These are phyloP conservation scores for Cordyceps militaris DNA, from an alignment of 2,329 filamentous ascomycete genomes.

Conservation along the genomic window DNA sequence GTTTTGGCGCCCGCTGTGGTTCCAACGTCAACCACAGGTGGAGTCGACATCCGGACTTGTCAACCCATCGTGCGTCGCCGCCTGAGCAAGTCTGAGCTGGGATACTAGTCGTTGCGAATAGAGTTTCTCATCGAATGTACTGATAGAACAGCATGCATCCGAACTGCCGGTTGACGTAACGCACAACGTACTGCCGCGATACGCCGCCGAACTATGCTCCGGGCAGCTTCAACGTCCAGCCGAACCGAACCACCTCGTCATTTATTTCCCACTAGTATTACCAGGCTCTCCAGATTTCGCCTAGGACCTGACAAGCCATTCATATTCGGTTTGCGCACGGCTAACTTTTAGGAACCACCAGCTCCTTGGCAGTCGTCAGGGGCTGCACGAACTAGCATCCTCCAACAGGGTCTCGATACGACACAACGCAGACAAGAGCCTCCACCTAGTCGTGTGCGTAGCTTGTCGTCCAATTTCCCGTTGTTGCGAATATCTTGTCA, in stretches of 20 bases:
- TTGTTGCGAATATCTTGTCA: constrained; percentile 2
- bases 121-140: neutral
- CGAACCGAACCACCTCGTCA: neutral
- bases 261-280: neutral
- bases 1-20: neutral
- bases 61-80: neutral
- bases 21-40: neutral
- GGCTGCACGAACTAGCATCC: constrained; percentile 3
- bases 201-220: neutral
- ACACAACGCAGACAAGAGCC: neutral
- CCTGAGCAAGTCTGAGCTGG: neutral
- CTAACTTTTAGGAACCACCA: neutral
- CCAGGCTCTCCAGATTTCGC: neutral
- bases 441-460: constrained; percentile 3
- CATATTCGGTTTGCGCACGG: neutral
- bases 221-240: neutral
- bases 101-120: neutral
- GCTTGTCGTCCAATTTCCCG: constrained; percentile 8
- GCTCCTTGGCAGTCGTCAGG: constrained; percentile 7
- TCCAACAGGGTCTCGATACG: constrained; percentile 6
- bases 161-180: no score
- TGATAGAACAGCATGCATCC: no score
- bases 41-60: neutral
- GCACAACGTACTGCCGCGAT: neutral
- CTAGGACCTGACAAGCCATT: neutral